phyloP scores from a whole-genome alignment of 2,329 filamentous ascomycete species.

The Claviceps quebecensis region DNA sequence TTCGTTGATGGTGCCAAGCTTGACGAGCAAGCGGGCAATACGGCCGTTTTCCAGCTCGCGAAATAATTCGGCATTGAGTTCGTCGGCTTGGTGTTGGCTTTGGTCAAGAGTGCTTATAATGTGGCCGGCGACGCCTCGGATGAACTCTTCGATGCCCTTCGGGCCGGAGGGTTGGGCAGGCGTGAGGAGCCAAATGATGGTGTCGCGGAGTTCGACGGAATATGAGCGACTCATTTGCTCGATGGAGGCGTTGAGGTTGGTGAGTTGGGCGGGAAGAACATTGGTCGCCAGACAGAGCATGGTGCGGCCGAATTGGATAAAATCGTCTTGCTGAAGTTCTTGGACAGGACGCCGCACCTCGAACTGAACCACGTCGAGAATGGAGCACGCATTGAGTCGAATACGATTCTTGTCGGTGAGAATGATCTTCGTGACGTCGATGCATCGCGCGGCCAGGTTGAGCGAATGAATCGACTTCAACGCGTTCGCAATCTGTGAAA shows the following conservation, averaged over 20 bases:
- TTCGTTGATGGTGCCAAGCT: conserved; percentile 80
- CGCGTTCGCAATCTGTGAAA: conserved; percentile 80
- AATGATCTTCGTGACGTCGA: conserved; percentile 80
- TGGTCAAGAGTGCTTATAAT: conserved; percentile 64
- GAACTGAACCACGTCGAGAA: conserved; percentile 79
- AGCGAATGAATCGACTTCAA: conserved; percentile 72
- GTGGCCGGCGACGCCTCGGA: conserved; percentile 65
- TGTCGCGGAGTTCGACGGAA: conserved; percentile 63
- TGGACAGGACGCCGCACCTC: conserved; percentile 53
- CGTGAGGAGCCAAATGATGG: conserved; percentile 67
- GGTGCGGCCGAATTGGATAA: conserved; percentile 69
- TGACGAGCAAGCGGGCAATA: conserved; percentile 63
- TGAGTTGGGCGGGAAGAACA: conserved; percentile 35
- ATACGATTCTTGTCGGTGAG: conserved; percentile 83
- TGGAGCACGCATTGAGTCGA: conserved; percentile 72
- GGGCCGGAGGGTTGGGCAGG: conserved; percentile 39
- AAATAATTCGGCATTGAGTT: conserved; percentile 54
- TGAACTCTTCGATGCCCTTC: conserved; percentile 68
- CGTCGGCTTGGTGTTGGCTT: conserved; percentile 65
- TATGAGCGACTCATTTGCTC: conserved; percentile 68
- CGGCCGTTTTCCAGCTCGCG: conserved; percentile 84
- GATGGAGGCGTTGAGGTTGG: conserved; percentile 55
- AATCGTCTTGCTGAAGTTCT: conserved; percentile 78
- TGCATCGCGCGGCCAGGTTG: conserved; percentile 70
- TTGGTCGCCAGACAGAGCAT: conserved; percentile 72